Percentiles rank a stretch among this genome's conserved stretches.
Conservation (phyloP, 257 asterid genomes). For the Paulownia fortunei region DNA sequence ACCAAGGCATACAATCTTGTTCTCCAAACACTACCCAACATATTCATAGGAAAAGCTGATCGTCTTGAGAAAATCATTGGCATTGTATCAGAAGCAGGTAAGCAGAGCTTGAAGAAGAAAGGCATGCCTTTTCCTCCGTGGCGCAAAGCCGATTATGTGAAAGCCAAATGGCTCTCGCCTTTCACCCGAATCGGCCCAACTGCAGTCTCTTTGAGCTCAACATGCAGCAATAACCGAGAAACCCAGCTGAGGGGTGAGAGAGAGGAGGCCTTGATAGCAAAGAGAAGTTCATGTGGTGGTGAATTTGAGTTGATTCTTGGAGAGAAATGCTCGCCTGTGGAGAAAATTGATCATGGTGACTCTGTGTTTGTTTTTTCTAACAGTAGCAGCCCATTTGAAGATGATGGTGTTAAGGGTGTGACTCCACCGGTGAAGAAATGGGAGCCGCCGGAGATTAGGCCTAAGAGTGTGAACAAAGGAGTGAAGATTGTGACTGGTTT, state of each 20-base stretch:
- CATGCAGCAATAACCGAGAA: background rate
- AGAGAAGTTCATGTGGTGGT: background rate
- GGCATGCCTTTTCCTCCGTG: slow-evolving; percentile 95
- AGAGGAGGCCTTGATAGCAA: background rate
- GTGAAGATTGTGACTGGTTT: slow-evolving; percentile 70
- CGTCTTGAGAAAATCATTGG: slow-evolving; percentile 75
- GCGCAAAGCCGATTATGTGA: slow-evolving; percentile 81
- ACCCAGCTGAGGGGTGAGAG: background rate
- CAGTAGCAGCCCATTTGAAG: slow-evolving; percentile 28
- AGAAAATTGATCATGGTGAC: background rate
- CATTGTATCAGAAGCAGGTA: slow-evolving; percentile 74
- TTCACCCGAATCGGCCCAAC: slow-evolving; percentile 45
- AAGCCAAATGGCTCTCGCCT: slow-evolving; percentile 87
- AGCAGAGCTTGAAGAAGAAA: slow-evolving; percentile 79
- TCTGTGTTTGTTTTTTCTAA: slow-evolving; percentile 29
- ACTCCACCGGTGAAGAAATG: slow-evolving; percentile 40
- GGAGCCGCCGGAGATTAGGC: slow-evolving; percentile 58
- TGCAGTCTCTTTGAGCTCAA: background rate
- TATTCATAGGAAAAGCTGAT: slow-evolving; percentile 73
- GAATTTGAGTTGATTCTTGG: slow-evolving; percentile 35
- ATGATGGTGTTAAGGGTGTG: background rate
- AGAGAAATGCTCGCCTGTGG: slow-evolving; percentile 24
- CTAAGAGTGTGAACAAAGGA: slow-evolving; percentile 46
- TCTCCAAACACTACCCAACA: slow-evolving; percentile 71
- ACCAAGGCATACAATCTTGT: slow-evolving; percentile 66